Conservation (phyloP, 768 basidiomycete genomes). For the Clavaria fumosa region DNA sequence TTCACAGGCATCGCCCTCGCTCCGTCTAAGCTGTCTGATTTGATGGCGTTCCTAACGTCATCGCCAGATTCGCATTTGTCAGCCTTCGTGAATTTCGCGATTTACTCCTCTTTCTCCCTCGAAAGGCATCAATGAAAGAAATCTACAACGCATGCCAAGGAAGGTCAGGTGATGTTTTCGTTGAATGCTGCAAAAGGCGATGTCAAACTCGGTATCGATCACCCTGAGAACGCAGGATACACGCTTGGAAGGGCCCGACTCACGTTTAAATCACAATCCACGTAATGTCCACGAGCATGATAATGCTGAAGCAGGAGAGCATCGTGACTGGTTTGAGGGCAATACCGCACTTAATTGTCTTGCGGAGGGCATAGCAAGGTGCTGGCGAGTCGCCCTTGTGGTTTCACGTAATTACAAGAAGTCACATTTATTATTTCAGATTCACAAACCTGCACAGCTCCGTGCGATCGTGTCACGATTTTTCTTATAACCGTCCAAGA, state of each 20-base stretch:
- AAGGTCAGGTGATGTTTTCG: slow-evolving; percentile 38
- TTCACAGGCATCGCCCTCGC: slow-evolving; percentile 55
- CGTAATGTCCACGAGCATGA: slow-evolving; percentile 31
- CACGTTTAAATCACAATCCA: too few species aligned
- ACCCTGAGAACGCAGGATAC: too few species aligned
- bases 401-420: slow-evolving; percentile 26
- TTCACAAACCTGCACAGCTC: slow-evolving; percentile 91
- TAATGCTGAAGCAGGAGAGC: slow-evolving; percentile 45
- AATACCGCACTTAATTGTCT: slow-evolving; percentile 77
- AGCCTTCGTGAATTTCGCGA: slow-evolving; percentile 80
- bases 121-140: slow-evolving; percentile 65
- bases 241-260: too few species aligned
- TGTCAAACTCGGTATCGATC: too few species aligned
- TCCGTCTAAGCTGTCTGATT: slow-evolving; percentile 57
- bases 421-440: slow-evolving; percentile 35
- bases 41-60: slow-evolving; percentile 65
- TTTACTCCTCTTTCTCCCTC: slow-evolving; percentile 76
- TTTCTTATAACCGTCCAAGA: slow-evolving; percentile 98
- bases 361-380: slow-evolving; percentile 89
- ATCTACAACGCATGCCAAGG: too few species aligned
- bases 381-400: too few species aligned
- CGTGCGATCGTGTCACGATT: slow-evolving; percentile 92
- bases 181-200: too few species aligned
- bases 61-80: slow-evolving; percentile 52
- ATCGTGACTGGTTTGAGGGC: slow-evolving; percentile 45